phyloP scores from a whole-genome alignment of 2,329 filamentous ascomycete species.

The Claviceps pazoutovae region DNA sequence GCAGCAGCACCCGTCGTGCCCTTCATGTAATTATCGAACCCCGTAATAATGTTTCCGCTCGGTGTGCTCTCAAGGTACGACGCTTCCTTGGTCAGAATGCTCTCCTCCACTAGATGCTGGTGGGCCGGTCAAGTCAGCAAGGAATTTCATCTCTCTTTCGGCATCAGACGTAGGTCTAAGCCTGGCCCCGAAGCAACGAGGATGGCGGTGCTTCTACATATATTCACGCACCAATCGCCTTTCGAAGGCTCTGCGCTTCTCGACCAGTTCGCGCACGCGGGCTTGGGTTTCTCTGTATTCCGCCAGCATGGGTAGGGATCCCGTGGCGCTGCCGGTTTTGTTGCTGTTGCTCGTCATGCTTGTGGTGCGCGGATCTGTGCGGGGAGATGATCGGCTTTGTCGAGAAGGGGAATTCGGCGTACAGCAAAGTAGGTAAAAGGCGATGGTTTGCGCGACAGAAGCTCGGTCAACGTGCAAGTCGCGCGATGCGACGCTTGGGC shows the following conservation, averaged over 20 bases:
- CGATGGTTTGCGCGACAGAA: neutral
- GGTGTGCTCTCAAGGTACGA: slow-evolving; percentile 84
- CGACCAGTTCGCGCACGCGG: slow-evolving; percentile 32
- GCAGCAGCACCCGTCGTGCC: slow-evolving; percentile 52
- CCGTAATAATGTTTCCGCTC: slow-evolving; percentile 87
- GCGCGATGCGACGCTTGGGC: too few relatives aligned
- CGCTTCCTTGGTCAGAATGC: slow-evolving; percentile 70
- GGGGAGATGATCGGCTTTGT: too few relatives aligned
- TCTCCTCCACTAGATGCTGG: slow-evolving; percentile 48
- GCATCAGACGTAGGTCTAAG: neutral
- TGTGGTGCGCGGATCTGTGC: neutral
- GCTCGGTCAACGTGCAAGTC: too few relatives aligned
- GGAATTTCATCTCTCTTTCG: neutral
- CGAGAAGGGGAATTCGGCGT: too few relatives aligned
- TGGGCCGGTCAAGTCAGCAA: too few relatives aligned
- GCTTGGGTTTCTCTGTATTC: slow-evolving; percentile 38
- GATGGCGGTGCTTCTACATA: too few relatives aligned
- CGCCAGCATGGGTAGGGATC: slow-evolving; percentile 23
- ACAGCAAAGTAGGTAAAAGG: too few relatives aligned
- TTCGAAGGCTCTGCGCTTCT: slow-evolving; percentile 26
- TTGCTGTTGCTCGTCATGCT: slow-evolving; percentile 23
- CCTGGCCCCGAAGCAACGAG: too few relatives aligned
- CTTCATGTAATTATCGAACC: slow-evolving; percentile 98
- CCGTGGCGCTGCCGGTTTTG: slow-evolving; percentile 13
- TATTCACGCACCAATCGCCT: slow-evolving; percentile 21